Evolutionary conservation across 2,329 filamentous ascomycete species (phyloP), one percentile per base, ranked within the genome.

Genomic region (Didymella keratinophila): DNA sequence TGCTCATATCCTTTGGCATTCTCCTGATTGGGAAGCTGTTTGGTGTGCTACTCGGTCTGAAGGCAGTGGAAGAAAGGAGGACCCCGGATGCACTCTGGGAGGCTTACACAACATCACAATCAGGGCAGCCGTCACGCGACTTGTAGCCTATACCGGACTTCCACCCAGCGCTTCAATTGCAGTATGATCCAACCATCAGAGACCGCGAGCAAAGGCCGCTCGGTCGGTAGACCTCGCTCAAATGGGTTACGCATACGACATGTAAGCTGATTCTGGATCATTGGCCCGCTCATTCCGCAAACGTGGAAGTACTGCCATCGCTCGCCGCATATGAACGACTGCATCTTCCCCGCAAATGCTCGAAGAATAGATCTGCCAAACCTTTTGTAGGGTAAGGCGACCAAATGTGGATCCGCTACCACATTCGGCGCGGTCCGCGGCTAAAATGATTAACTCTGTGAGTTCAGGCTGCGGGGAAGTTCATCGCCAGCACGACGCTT

Each of bases 31-130:
- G 50, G 4, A 55, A 46, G 27, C 16, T 49, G 1, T 2, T 60
- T 2, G 57, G 46, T 1, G 16, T 44, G 9, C 2, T 63, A 7
- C n/a, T 59, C 7, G 52, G 50, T 25, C 23, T 60, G 36, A 43
- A 20, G 2, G 55, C 62, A 9, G 60, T 65, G 2, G 52, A 56
- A 27, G 12, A 47, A 23, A 37, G 41, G 3, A 56, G 62, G 41
- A 65, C 62, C 18, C 60, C 62, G 18, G 18, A 44, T 27, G 58
- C 52, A 1, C 47, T 65, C 2, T 65, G 62, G 60, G 46, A 57
- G 14, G 50, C 37, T 8, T 60, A 61, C 39, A 7, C 4, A 4
- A 52, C 39, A 18, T 9, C 48, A 52, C 8, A 11, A 20, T 5
- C 11, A 7, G 10, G 8, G 12, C n/a, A 11, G 2, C 9, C 3